phyloP scores from a whole-genome alignment of 169 alveolate species.

The Eimeria tenella region DNA sequence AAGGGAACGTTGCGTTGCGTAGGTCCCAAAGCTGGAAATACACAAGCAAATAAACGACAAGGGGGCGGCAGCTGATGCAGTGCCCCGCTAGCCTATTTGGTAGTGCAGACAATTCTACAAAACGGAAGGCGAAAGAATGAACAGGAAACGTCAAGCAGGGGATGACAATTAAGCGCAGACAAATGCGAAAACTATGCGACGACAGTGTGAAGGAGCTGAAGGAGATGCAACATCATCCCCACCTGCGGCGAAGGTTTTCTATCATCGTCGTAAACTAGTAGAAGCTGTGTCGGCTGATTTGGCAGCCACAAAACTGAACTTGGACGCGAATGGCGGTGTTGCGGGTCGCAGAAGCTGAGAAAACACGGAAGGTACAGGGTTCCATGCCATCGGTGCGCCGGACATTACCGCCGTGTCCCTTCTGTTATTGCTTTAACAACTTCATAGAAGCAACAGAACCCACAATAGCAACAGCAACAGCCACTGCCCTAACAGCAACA shows the following conservation, averaged over 20 bases:
- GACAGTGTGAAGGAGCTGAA: neutral
- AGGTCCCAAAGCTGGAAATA: constrained; percentile 82
- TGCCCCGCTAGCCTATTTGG: too few species aligned
- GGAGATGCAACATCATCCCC: neutral
- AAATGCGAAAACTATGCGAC: neutral
- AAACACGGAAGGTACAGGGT: neutral
- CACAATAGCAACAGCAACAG: neutral
- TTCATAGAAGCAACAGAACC: neutral
- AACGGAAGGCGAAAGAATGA: too few species aligned
- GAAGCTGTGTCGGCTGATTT: constrained; percentile 82
- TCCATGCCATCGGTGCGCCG: neutral
- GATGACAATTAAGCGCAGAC: neutral
- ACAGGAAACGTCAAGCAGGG: neutral
- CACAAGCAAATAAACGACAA: neutral
- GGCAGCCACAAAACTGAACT: constrained; percentile 85
- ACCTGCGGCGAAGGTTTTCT: constrained; percentile 83
- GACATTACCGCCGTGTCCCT: too few species aligned
- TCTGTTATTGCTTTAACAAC: too few species aligned
- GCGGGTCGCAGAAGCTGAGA: constrained; percentile 85
- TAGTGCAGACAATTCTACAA: too few species aligned
- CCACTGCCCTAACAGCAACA: neutral
- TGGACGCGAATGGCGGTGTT: constrained; percentile 82
- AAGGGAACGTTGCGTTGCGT: constrained; percentile 84
- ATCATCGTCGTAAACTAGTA: constrained; percentile 85
- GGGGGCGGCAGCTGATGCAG: neutral